Evolutionary conservation across 257 asterid species (phyloP).

Genomic region (Solanum sitiens): DNA sequence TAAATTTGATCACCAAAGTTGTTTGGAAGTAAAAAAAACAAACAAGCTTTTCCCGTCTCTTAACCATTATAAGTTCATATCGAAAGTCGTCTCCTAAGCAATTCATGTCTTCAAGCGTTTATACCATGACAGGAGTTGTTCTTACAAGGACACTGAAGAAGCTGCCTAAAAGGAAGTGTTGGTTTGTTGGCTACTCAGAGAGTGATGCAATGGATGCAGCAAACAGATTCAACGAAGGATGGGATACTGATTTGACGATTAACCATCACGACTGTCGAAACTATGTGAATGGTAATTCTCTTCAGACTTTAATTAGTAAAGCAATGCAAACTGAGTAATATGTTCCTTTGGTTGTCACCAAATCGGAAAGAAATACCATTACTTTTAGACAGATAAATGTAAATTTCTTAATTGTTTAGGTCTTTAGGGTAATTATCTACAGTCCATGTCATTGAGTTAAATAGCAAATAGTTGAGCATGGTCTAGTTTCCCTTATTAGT

Average conservation of each 20-base stretch:
- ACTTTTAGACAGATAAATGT: background rate
- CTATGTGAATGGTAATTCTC: conserved; percentile 39
- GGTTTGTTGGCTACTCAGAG: conserved; percentile 58
- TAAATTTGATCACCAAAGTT: background rate
- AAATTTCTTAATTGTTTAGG: background rate
- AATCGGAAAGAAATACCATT: background rate
- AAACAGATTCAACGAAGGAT: conserved; percentile 31
- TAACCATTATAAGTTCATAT: background rate
- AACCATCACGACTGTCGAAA: conserved; percentile 66
- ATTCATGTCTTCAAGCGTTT: background rate
- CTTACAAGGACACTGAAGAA: conserved; percentile 38
- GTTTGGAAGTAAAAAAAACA: background rate
- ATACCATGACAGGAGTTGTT: conserved; percentile 38
- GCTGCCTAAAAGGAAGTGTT: conserved; percentile 53
- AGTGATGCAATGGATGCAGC: conserved; percentile 24
- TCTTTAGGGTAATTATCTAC: background rate
- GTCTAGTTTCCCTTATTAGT: background rate
- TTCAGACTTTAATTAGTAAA: background rate
- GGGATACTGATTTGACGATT: conserved; percentile 53
- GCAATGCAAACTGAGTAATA: background rate
- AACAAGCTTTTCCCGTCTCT: background rate
- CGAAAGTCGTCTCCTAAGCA: background rate
- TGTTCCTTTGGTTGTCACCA: background rate
- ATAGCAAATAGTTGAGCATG: background rate
- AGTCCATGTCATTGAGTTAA: background rate